Conservation (phyloP, 2,329 filamentous ascomycete genomes). For the Colletotrichum agaves region DNA sequence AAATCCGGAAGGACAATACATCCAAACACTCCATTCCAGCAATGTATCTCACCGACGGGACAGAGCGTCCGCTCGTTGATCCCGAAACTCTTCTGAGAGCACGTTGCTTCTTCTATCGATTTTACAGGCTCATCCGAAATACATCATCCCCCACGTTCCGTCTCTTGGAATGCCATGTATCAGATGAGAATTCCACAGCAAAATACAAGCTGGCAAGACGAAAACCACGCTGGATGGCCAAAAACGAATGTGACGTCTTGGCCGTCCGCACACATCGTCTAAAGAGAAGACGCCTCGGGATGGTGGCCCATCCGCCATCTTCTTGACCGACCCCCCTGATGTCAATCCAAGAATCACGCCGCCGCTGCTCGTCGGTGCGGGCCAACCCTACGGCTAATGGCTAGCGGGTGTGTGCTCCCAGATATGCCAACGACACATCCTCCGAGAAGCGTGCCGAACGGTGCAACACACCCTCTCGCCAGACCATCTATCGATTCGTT, state of each 20-base stretch:
- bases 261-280: background rate
- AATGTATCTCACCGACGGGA: constrained; percentile 15
- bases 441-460: constrained; percentile 20
- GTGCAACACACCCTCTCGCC: constrained; percentile 24
- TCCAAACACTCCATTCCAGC: constrained; percentile 4
- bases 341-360: constrained; percentile 14
- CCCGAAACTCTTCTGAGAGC: constrained; percentile 26
- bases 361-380: constrained; percentile 21
- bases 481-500: constrained; percentile 17
- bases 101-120: constrained; percentile 26
- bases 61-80: constrained; percentile 29
- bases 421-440: constrained; percentile 15
- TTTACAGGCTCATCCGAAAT: constrained; percentile 28
- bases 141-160: constrained; percentile 21
- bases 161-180: constrained; percentile 27
- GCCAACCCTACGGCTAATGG: constrained; percentile 24
- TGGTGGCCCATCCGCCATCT: background rate
- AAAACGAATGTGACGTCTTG: constrained; percentile 4
- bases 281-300: constrained; percentile 7
- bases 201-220: constrained; percentile 1
- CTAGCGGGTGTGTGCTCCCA: constrained; percentile 24
- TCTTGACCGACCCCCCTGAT: constrained; percentile 19
- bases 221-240: constrained; percentile 1
- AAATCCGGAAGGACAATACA: constrained; percentile 7
- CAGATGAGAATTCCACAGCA: constrained; percentile 15